A percentile compares a stretch with the other conserved stretches of the same genome.
Conservation (phyloP, 805 yeast genomes). For the Metschnikowia reukaufii region DNA sequence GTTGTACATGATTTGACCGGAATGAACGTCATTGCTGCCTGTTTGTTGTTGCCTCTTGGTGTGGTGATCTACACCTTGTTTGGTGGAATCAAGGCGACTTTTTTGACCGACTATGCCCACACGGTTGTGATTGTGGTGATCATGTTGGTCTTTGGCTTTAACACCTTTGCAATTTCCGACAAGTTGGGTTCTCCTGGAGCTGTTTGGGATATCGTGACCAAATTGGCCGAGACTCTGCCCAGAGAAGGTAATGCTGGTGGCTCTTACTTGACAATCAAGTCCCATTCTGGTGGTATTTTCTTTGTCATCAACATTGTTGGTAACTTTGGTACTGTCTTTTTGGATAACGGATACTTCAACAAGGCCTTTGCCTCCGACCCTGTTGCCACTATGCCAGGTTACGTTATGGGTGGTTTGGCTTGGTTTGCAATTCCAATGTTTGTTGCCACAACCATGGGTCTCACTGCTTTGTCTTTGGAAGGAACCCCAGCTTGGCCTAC, state of each 20-base stretch:
- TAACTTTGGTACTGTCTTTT: conserved; percentile 83
- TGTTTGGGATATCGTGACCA: conserved; percentile 72
- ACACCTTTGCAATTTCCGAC: conserved; percentile 69
- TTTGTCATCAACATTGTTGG: conserved; percentile 85
- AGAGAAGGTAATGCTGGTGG: conserved; percentile 81
- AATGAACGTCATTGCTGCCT: conserved; percentile 76
- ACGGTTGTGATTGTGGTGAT: conserved; percentile 66
- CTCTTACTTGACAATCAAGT: conserved; percentile 83
- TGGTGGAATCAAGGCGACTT: conserved; percentile 48
- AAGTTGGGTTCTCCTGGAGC: conserved; percentile 77
- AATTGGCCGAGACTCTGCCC: conserved; percentile 61
- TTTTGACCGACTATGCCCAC: conserved; percentile 46
- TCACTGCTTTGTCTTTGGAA: conserved; percentile 78
- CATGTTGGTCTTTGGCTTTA: conserved; percentile 77
- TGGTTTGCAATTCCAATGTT: conserved; percentile 92
- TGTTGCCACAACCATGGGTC: conserved; percentile 80
- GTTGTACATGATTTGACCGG: conserved; percentile 81
- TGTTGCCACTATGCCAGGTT: conserved; percentile 82
- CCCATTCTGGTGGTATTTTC: conserved; percentile 84
- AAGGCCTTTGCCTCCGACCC: conserved; percentile 87
- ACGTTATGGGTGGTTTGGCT: conserved; percentile 81
- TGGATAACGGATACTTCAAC: conserved; percentile 87
- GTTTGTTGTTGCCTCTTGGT: conserved; percentile 80
- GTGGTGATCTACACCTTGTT: conserved; percentile 48
- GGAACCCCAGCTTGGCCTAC: conserved; percentile 72